Percentiles rank a stretch among this genome's conserved stretches.
Conservation (phyloP, 495 filamentous ascomycete species). For the Penicillium angulare region DNA sequence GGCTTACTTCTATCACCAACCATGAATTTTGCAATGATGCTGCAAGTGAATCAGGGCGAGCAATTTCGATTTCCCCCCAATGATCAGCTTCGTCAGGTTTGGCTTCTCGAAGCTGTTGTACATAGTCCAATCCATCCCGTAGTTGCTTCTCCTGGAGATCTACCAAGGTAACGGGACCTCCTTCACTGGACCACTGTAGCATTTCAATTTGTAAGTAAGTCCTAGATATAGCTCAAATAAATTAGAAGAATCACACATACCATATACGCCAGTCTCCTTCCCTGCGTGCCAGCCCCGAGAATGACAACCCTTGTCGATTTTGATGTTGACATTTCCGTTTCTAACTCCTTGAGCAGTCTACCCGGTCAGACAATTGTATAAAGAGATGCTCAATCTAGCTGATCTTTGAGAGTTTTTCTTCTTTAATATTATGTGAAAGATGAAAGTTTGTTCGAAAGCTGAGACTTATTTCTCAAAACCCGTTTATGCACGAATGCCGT, state of each 20-base stretch:
- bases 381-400: too few species aligned
- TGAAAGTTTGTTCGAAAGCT: too few species aligned
- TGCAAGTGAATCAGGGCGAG: conserved; percentile 12
- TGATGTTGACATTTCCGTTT: too few species aligned
- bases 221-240: neutral
- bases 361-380: too few species aligned
- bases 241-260: conserved; percentile 12
- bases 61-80: conserved; percentile 17
- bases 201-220: too few species aligned
- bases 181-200: neutral
- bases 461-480: too few species aligned
- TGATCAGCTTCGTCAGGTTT: conserved; percentile 2
- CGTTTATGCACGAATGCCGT: too few species aligned
- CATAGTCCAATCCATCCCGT: neutral
- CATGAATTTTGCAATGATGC: conserved; percentile 25
- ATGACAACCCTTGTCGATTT: too few species aligned
- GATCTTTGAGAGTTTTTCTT: too few species aligned
- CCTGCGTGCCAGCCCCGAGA: conserved; percentile 38
- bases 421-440: too few species aligned
- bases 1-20: conserved; percentile 35
- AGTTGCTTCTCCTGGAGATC: neutral
- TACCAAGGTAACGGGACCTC: neutral
- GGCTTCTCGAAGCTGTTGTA: neutral
- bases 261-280: conserved; percentile 39
- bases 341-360: too few species aligned